These are phyloP conservation scores for Phytopythium mirpurense DNA, from an alignment of 352 stramenopile species.

Conservation along the genomic window DNA sequence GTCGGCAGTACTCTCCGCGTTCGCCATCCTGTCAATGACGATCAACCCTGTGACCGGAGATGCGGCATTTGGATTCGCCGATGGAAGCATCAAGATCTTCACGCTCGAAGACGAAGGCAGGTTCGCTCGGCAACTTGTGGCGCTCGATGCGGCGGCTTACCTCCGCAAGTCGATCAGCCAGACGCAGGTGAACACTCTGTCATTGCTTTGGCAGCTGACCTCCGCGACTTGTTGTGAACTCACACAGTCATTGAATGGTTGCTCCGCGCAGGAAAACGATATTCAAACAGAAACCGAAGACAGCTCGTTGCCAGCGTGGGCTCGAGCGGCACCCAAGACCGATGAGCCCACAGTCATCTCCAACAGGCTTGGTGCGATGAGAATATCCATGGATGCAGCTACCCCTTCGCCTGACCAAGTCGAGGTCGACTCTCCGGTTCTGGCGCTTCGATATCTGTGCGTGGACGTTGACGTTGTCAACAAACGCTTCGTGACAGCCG, in stretches of 20 bases:
- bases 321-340: conserved; percentile 15
- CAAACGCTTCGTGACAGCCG: background rate
- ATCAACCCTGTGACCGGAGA: conserved; percentile 64
- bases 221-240: no score
- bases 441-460: conserved; percentile 49
- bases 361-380: background rate
- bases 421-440: conserved; percentile 38
- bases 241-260: no score
- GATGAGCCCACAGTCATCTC: conserved; percentile 4
- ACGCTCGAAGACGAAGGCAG: conserved; percentile 25
- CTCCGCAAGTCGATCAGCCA: conserved; percentile 26
- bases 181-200: conserved; percentile 21
- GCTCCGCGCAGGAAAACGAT: conserved; percentile 2
- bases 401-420: conserved; percentile 8
- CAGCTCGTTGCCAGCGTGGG: conserved; percentile 65
- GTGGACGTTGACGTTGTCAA: conserved; percentile 9
- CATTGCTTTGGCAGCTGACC: no score
- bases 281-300: conserved; percentile 9
- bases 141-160: conserved; percentile 41
- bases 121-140: conserved; percentile 51
- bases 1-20: conserved; percentile 71
- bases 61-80: conserved; percentile 59
- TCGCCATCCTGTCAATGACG: conserved; percentile 58
- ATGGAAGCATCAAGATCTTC: conserved; percentile 63
- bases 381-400: background rate